A percentile compares a stretch with the other conserved stretches of the same genome.
Evolutionary conservation across 2,329 filamentous ascomycete species (phyloP).

Genomic region (Scedosporium dehoogii): DNA sequence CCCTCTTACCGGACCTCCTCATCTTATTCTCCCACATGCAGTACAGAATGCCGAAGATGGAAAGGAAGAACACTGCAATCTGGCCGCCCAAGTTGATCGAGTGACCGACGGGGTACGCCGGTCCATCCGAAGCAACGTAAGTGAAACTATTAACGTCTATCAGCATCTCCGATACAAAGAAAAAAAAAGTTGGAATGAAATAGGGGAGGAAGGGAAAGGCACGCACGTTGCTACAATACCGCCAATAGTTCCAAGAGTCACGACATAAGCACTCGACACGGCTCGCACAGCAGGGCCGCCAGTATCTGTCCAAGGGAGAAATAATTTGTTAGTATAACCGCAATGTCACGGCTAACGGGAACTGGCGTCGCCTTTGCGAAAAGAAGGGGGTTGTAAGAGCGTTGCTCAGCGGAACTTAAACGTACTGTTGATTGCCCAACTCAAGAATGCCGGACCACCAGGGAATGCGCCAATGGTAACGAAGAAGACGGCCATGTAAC

Average conservation of each 20-base stretch:
- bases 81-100: conserved; percentile 48
- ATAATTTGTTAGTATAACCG: conserved; percentile 8
- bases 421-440: conserved; percentile 47
- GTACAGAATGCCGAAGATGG: conserved; percentile 39
- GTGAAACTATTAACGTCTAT: conserved; percentile 31
- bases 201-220: not conserved
- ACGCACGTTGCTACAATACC: conserved; percentile 45
- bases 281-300: conserved; percentile 46
- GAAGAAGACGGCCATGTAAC: conserved; percentile 44
- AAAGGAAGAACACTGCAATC: conserved; percentile 30
- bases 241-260: conserved; percentile 43
- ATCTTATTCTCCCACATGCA: conserved; percentile 36
- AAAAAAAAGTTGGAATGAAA: not conserved
- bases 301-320: conserved; percentile 25
- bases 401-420: no score
- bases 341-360: not conserved
- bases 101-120: conserved; percentile 38
- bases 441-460: conserved; percentile 46
- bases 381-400: no score
- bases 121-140: conserved; percentile 35
- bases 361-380: not conserved
- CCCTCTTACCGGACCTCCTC: conserved; percentile 17
- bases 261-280: conserved; percentile 44
- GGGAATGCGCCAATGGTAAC: conserved; percentile 47
- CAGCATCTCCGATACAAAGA: not conserved